Evolutionary conservation across 768 basidiomycete genomes (phyloP), one percentile per base, ranked within the genome.

Genomic region (Serendipita sp.): DNA sequence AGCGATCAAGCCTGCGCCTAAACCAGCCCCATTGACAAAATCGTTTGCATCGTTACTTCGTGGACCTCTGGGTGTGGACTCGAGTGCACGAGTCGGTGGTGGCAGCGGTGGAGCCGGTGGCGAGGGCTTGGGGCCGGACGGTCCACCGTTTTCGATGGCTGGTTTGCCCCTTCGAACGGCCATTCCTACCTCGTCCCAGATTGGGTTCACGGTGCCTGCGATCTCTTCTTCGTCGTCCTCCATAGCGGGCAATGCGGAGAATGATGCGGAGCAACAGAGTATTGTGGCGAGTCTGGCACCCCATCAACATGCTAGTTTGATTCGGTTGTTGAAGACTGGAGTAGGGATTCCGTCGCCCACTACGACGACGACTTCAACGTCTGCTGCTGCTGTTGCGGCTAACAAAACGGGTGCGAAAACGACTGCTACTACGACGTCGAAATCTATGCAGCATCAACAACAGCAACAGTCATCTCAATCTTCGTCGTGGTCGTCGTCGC

Each of bases 311-410:
- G 16, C 87, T 86, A 1, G 83, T 80, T 0, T 90, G 87, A 7
- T 79, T 88, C 13, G 87, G 87, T 3, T 79, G 88, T 69, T 90
- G 87, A 45, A 76, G 89, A 65, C 81, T 87, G 2, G 85, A 17
- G 22, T 81, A 7, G 71, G 77, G 1, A 66, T 70, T 3, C 42
- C 72, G 3, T n/a, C n/a, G n/a, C n/a, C n/a, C n/a, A 62, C 70
- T 3, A 61, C 70, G 13, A 43, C 72, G 22, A 20, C 70, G 9
- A 22, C 70, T 13, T 42, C 26, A 34, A 28, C 50, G 3, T 13
- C 33, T 34, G 26, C 53, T 20, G 45, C 74, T 3, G 17, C 66
- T 1, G 63, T 70, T 2, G 61, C 75, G 16, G 69, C 77, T 22
- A 66, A 76, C 72, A 0, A 67, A 66, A 13, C 77, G 77, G 14